phyloP scores from a whole-genome alignment of 257 asterid species.

The Solanum ahanhuiri region DNA sequence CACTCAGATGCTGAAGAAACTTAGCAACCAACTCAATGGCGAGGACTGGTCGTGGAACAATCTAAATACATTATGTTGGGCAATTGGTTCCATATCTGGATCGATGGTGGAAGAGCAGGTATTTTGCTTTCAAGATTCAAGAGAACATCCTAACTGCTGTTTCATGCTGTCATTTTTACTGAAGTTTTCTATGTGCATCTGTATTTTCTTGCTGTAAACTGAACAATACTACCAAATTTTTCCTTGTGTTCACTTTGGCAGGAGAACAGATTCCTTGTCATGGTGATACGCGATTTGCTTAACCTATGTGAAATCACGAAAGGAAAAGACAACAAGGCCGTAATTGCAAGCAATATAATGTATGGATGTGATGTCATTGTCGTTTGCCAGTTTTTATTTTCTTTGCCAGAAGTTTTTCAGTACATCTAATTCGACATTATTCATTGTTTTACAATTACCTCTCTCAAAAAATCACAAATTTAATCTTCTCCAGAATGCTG shows the following conservation, averaged over 20 bases:
- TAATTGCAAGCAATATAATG: slow-evolving; percentile 98
- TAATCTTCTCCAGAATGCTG: not conserved
- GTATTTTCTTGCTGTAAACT: not conserved
- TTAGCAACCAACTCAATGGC: slow-evolving; percentile 76
- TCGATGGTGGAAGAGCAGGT: slow-evolving; percentile 99
- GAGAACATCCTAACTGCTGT: not conserved
- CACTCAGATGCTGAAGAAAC: slow-evolving; percentile 74
- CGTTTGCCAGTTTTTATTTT: not conserved
- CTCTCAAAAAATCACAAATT: not conserved
- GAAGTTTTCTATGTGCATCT: not conserved
- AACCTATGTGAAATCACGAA: slow-evolving; percentile 93
- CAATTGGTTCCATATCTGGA: slow-evolving; percentile 98
- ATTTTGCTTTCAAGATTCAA: not conserved
- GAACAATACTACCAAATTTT: not conserved
- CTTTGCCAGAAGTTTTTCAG: not conserved
- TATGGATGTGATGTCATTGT: slow-evolving; percentile 20
- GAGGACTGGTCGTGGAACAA: slow-evolving; percentile 99
- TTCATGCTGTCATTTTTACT: not conserved
- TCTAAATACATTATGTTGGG: slow-evolving; percentile 98
- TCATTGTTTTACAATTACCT: not conserved
- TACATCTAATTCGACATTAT: not conserved
- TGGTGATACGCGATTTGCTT: slow-evolving; percentile 98
- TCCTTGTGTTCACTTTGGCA: slow-evolving; percentile 19
- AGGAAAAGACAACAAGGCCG: slow-evolving; percentile 99
- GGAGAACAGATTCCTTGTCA: slow-evolving; percentile 95